Base-by-base conservation (phyloP, 2,329 filamentous ascomycete genomes). In the Amphichorda felina region DNA sequence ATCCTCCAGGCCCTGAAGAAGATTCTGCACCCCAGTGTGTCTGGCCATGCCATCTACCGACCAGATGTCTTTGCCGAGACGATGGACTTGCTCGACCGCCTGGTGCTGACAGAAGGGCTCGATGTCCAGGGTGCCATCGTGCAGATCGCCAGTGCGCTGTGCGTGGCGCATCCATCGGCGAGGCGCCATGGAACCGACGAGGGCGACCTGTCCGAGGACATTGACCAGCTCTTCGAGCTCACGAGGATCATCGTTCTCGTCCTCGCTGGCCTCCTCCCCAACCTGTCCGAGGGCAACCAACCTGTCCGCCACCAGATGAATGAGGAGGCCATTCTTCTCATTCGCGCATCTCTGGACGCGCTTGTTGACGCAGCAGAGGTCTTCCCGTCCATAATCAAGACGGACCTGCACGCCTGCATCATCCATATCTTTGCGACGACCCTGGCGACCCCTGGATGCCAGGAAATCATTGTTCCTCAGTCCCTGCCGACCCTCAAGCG, bases 371-470 rank as follows among this genome's bases (percentile, higher is more conserved):
- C 91, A 1, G 88, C 91, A 6, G 85, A 93, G 41, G 87, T 96
- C 13, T 98, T 98, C 59, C 93, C 93, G 0, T 78, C 84, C 2
- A 88, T 98, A 48, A 98, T 98, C 64, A 91, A 91, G 53, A 89
- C 87, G 8, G 91, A 98, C 54, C 70, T 98, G 6, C 87, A 96
- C 51, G 89, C 91, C 27, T 96, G 89, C 50, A 94, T 96, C 45
- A 74, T 98, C 34, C 88, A 98, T 61, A 94, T 96, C 37, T 95
- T 96, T 52, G 82, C 85, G 36, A 94, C 87, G 1, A 91, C 94
- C 38, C 72, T 98, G 10, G 82, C 84, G 11, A 95, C 87, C 1
- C 81, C 84, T 1, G 51, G 43, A 31, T 96, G 89, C 50, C 93
- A 98, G 58, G 75, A 84, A 18, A 72, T 85, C 26, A 85, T 96